A percentile compares a stretch with the other conserved stretches of the same genome.
Conservation (phyloP, 768 basidiomycete genomes). For the Amanita exitialis region DNA sequence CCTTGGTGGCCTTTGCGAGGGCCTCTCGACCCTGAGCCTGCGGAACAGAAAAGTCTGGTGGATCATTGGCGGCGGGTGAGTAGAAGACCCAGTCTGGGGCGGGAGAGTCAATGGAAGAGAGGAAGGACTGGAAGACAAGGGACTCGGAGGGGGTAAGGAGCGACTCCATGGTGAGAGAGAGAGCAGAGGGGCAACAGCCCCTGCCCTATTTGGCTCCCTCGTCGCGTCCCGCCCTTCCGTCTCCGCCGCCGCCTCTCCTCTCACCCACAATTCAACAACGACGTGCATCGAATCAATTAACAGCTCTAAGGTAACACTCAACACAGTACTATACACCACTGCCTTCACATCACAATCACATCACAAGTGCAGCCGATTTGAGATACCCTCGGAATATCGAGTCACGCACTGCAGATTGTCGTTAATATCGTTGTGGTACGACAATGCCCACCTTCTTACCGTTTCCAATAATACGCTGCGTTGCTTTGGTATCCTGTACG, state of each 20-base stretch:
- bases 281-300: background rate
- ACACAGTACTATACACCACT: background rate
- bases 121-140: constrained; percentile 59
- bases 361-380: constrained; percentile 58
- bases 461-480: constrained; percentile 75
- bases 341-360: background rate
- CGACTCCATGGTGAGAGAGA: constrained; percentile 31
- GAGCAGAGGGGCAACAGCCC: background rate
- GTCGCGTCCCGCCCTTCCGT: background rate
- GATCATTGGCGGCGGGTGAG: constrained; percentile 28
- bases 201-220: background rate
- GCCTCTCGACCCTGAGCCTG: constrained; percentile 47
- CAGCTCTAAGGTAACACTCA: background rate
- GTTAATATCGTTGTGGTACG: background rate
- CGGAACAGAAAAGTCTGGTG: constrained; percentile 23
- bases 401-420: constrained; percentile 42
- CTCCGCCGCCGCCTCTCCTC: background rate
- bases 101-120: constrained; percentile 40
- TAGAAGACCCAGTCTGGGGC: constrained; percentile 41
- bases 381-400: constrained; percentile 71
- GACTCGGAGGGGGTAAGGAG: constrained; percentile 60
- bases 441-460: constrained; percentile 26
- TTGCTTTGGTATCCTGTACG: constrained; percentile 68
- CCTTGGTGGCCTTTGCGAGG: constrained; percentile 71
- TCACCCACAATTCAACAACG: background rate